Evolutionary conservation across 768 basidiomycete species (phyloP), one percentile per base, ranked within the genome.

Genomic region (Heimioporus sp.): DNA sequence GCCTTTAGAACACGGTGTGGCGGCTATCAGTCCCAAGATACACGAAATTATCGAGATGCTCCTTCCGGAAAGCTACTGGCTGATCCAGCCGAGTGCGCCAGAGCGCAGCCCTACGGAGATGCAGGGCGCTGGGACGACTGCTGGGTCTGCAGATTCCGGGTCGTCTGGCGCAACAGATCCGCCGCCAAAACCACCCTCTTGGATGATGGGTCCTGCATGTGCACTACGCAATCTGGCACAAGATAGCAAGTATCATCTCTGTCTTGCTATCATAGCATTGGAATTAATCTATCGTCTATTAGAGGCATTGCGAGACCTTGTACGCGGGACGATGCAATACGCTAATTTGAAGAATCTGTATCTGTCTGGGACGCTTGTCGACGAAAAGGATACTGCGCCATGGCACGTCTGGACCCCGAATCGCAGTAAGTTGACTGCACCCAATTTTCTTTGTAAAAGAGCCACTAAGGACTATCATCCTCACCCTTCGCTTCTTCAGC

Each of bases 161-260:
- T 31, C 32, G 15, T 20, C 46, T 6, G 16, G n/a, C n/a, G 16
- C 42, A 17, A 31, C 20, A 15, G 34, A 34, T 37, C 2, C 16
- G n/a, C 39, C 30, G 10, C n/a, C 43, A 12, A 52, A 15, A 31
- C 47, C 53, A 35, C 42, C 55, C 49, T 60, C 64, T 5, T 49
- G 48, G 55, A 58, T 65, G 62, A 11, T 65, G 51, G 64, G 64
- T 31, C 61, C 64, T 5, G 55, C 64, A 17, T 65, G 56, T 28
- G 64, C 64, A 11, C 30, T 65, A 36, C 56, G 59, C 7, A 56
- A 51, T 10, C 46, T 65, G 17, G 59, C 59, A 7, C 59, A 53
- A 32, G 45, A 54, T 21, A 11, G 63, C 10, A 45, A 52, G 55
- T 54, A 8, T 48, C 46, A 0, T 15, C 6, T 15, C 5, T 15